Conservation (phyloP, 2,329 filamentous ascomycete genomes). For the Neurospora crassa region DNA sequence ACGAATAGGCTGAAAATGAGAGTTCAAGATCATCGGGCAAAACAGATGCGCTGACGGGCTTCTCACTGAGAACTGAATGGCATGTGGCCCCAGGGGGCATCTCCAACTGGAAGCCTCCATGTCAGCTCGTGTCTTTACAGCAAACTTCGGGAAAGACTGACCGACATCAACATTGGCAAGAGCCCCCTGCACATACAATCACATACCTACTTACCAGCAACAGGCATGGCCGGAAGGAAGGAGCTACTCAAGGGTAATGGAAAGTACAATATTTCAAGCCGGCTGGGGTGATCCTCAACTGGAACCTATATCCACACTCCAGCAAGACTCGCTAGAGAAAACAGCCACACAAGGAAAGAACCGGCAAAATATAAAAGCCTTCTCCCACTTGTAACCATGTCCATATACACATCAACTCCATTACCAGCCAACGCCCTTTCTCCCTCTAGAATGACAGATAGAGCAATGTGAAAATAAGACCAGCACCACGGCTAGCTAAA, state of each 20-base stretch:
- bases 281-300: not conserved
- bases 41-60: not conserved
- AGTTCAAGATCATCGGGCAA: not conserved
- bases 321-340: not conserved
- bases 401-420: not conserved
- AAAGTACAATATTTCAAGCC: not conserved
- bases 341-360: not conserved
- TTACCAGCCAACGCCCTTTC: not conserved
- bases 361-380: not conserved
- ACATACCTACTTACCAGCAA: not conserved
- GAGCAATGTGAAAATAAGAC: not conserved
- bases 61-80: not conserved
- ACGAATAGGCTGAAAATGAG: not conserved
- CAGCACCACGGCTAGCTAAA: not conserved
- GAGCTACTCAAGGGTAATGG: not conserved
- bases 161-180: not conserved
- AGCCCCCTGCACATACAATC: not conserved
- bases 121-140: not conserved
- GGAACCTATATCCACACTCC: not conserved
- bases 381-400: not conserved
- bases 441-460: not conserved
- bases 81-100: not conserved
- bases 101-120: not conserved
- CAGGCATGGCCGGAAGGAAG: not conserved
- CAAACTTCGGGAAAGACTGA: not conserved